Evolutionary conservation across 352 stramenopile species (phyloP).

Genomic region (Blastocystis sp.): DNA sequence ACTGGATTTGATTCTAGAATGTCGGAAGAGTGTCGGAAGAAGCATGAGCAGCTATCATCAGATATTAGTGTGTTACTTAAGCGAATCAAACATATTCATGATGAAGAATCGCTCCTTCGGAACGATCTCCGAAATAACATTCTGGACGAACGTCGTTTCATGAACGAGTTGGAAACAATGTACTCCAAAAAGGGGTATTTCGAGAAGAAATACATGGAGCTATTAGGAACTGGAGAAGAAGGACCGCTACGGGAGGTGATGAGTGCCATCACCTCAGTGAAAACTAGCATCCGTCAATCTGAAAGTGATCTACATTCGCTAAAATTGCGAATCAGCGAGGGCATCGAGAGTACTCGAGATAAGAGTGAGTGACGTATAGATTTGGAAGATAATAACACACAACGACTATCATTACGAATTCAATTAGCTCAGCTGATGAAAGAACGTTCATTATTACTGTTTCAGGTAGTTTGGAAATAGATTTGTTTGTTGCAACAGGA

Average conservation of each 20-base stretch:
- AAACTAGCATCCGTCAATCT: not conserved
- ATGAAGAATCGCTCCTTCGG: slow-evolving; percentile 6
- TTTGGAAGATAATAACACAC: slow-evolving; percentile 41
- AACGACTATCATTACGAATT: slow-evolving; percentile 42
- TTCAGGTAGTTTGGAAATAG: not conserved
- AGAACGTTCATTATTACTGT: slow-evolving; percentile 19
- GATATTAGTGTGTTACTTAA: slow-evolving; percentile 12
- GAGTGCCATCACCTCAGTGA: not conserved
- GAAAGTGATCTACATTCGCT: not conserved
- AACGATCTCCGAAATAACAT: slow-evolving; percentile 40
- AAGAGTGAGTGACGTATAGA: not conserved
- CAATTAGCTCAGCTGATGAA: slow-evolving; percentile 53
- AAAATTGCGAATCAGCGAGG: not conserved
- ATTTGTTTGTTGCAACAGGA: slow-evolving; percentile 7
- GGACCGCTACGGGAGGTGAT: not conserved
- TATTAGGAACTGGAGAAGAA: not conserved
- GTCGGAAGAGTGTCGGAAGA: not conserved
- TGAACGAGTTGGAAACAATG: not conserved
- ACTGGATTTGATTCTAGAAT: not conserved
- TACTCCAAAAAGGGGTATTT: not conserved
- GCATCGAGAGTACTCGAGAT: not conserved
- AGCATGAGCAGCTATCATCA: not conserved
- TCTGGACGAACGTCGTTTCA: not conserved
- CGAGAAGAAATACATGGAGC: not conserved
- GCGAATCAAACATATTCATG: slow-evolving; percentile 32